phyloP scores from a whole-genome alignment of 768 basidiomycete genomes.

The Cantharellus anzutake region DNA sequence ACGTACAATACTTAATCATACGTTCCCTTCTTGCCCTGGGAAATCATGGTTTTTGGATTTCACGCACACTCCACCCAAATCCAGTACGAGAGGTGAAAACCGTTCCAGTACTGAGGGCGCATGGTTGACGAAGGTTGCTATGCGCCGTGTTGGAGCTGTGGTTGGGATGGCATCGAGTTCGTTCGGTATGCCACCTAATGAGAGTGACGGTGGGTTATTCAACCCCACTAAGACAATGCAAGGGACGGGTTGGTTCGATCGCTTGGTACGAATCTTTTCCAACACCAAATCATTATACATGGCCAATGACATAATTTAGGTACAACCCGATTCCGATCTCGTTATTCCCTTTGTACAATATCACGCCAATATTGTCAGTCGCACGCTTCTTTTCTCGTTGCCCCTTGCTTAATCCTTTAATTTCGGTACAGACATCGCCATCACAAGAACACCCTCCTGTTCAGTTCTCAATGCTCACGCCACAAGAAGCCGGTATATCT shows the following conservation, averaged over 20 bases:
- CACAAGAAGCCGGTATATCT: constrained; percentile 53
- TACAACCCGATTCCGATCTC: background rate
- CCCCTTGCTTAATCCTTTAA: background rate
- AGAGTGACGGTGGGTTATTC: background rate
- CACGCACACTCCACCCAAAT: too few species aligned
- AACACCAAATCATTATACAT: background rate
- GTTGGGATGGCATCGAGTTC: too few species aligned
- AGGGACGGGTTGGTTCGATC: background rate
- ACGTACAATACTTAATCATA: background rate
- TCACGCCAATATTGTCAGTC: background rate
- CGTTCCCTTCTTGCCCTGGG: background rate
- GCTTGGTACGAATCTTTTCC: background rate
- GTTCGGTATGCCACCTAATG: too few species aligned
- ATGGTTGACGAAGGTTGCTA: background rate
- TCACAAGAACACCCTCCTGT: constrained; percentile 18
- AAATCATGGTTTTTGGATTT: background rate
- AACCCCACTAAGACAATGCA: background rate
- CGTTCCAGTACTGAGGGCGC: background rate
- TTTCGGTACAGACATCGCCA: background rate
- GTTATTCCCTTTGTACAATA: background rate
- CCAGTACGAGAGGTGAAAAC: too few species aligned
- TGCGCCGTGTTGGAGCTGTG: background rate
- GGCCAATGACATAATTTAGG: background rate
- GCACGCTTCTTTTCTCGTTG: background rate
- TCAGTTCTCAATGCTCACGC: constrained; percentile 11